Evolutionary conservation across 768 basidiomycete genomes (phyloP).

Genomic region (Macrocybe gigantea): DNA sequence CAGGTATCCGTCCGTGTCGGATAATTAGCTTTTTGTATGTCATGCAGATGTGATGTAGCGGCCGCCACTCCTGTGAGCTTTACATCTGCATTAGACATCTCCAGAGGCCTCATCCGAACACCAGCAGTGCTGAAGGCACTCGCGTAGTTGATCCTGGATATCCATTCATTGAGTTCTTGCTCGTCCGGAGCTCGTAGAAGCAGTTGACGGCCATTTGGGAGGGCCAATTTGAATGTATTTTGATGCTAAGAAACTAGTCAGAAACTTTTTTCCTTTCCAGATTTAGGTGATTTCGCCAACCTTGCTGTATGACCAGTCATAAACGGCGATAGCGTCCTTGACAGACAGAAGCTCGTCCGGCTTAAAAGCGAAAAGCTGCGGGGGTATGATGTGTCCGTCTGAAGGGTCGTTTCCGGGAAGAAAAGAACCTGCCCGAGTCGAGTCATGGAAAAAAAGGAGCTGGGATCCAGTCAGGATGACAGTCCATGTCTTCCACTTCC

Average conservation of each 20-base stretch:
- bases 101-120: slow-evolving; percentile 71
- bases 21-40: slow-evolving; percentile 39
- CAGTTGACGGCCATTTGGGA: slow-evolving; percentile 74
- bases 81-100: slow-evolving; percentile 64
- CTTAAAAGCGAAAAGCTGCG: slow-evolving; percentile 43
- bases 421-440: slow-evolving; percentile 45
- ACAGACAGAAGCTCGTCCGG: slow-evolving; percentile 86
- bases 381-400: slow-evolving; percentile 27
- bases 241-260: slow-evolving; percentile 38
- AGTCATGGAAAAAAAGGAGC: slow-evolving; percentile 83
- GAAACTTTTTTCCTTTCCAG: not conserved
- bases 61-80: slow-evolving; percentile 82
- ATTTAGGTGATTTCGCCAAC: slow-evolving; percentile 31
- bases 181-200: slow-evolving; percentile 71
- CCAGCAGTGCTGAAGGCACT: slow-evolving; percentile 85
- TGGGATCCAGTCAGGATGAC: slow-evolving; percentile 88
- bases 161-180: slow-evolving; percentile 83
- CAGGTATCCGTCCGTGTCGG: not conserved
- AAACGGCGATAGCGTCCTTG: slow-evolving; percentile 73
- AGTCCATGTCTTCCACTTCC: slow-evolving; percentile 87
- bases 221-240: slow-evolving; percentile 71
- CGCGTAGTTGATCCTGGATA: slow-evolving; percentile 89
- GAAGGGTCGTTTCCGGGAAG: slow-evolving; percentile 33
- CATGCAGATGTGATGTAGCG: slow-evolving; percentile 77
- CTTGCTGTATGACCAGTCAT: slow-evolving; percentile 72